Conservation (phyloP, 2,329 filamentous ascomycete genomes). For the Alternaria infectoria region DNA sequence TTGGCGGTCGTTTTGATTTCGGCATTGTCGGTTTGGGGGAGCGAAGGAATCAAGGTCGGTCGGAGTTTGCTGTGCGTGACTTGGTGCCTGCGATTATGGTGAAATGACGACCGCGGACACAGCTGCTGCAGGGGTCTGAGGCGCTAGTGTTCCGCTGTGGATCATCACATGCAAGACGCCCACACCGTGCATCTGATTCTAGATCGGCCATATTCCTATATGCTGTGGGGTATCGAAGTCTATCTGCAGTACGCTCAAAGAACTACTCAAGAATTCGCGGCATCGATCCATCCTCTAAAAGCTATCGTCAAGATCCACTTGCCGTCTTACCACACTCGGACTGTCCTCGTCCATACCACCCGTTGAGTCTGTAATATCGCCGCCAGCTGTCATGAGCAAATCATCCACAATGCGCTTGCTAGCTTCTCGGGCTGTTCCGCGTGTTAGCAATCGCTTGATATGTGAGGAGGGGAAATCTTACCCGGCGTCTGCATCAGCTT, state of each 20-base stretch:
- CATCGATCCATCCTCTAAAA: constrained; percentile 41
- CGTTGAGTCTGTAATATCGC: constrained; percentile 56
- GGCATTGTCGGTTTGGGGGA: constrained; percentile 31
- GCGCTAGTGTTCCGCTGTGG: constrained; percentile 19
- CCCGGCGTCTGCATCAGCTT: constrained; percentile 81
- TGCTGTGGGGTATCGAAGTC: constrained; percentile 13
- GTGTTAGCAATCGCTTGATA: neutral
- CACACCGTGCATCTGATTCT: constrained; percentile 9
- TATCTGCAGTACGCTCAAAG: neutral
- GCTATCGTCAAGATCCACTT: constrained; percentile 55
- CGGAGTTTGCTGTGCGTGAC: constrained; percentile 11
- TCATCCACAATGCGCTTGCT: constrained; percentile 83
- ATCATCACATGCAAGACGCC: constrained; percentile 12
- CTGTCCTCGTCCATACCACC: constrained; percentile 53
- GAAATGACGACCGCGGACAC: constrained; percentile 29
- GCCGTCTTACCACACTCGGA: constrained; percentile 55
- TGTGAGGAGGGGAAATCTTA: constrained; percentile 48
- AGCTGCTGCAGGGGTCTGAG: constrained; percentile 25
- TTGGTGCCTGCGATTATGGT: constrained; percentile 23
- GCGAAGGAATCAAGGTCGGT: constrained; percentile 6
- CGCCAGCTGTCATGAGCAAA: constrained; percentile 76
- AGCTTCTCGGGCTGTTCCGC: constrained; percentile 70
- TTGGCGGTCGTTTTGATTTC: constrained; percentile 48
- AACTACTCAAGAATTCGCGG: neutral
- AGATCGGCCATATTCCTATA: neutral